Base-by-base conservation (phyloP, 2,329 filamentous ascomycete species). In the Ophiostoma montium region DNA sequence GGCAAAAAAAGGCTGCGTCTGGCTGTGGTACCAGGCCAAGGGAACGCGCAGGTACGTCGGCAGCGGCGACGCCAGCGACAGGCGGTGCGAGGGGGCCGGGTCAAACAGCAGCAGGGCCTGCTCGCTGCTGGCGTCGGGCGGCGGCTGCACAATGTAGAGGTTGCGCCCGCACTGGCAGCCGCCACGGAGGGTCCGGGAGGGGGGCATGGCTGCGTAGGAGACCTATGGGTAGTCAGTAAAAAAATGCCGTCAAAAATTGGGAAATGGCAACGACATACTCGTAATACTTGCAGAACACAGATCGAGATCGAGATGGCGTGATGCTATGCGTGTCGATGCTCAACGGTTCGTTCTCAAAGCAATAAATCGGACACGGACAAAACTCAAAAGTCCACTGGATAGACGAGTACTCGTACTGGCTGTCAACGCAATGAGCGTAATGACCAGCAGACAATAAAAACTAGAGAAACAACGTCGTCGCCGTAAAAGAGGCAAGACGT, bases 161-260 rank as follows among this genome's bases (percentile, higher is more conserved):
- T 92, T 94, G 53, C 89, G 79, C 50, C 88, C 87, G 64, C 89
- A 95, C 48, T 83, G 80, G 68, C 89, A 95, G 55, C 80, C 77
- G 58, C 88, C 88, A 55, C 75, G 78, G 50, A 94, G 73, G 35
- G 73, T 72, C 53, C 75, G 67, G 23, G n/a, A 67, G 6, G 46
- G 32, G 33, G 50, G 23, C 48, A 53, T 51, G n/a, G 15, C 10
- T 4, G 5, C 5, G 16, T 13, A 16, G n/a, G n/a, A n/a, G n/a
- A n/a, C n/a, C n/a, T n/a, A n/a, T n/a, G n/a, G n/a, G n/a, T n/a
- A n/a, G n/a, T n/a, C n/a, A n/a, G n/a, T n/a, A n/a, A n/a, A n/a
- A n/a, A n/a, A n/a, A n/a, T n/a, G n/a, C n/a, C n/a, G n/a, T n/a
- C n/a, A 27, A 27, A 4, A 27, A 27, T 8, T 27, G 23, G 23